Evolutionary conservation across 164 flowering plant genomes (phyloP), one percentile per base, ranked within the genome.

Genomic region (Berberis vulgaris): DNA sequence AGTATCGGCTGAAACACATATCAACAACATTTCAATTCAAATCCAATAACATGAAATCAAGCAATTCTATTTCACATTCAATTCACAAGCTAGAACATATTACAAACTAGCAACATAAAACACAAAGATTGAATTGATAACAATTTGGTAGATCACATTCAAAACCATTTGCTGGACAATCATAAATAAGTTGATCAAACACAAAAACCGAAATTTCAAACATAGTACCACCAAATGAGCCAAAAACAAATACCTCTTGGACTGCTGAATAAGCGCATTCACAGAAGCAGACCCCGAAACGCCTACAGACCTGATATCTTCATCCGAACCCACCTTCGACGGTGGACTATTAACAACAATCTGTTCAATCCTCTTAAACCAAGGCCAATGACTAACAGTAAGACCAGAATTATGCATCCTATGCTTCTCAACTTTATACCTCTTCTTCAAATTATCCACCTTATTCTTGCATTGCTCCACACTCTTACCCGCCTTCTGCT

Each of bases 381-480:
- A 92, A 56, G 87, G 84, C 98, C 98, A 92, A 65, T 89, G 95
- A 64, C 91, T 87, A 2, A 68, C 75, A 2, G 81, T 38, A 38
- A 69, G n/a, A 41, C 95, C 82, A 3, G 87, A 87, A 58, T 69
- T 82, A 62, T 45, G 87, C 88, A 87, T 71, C 76, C 96, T 63
- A 45, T 86, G 93, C 68, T 80, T 70, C 86, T 92, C 96, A 66
- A 88, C 72, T 78, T 92, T 92, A 65, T 84, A 92, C 81, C 98
- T 70, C 80, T 92, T 92, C 88, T 92, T 92, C 82, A 92, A 73
- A 71, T 92, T 92, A 71, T 92, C 98, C 61, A 92, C 87, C 78
- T 92, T 92, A 71, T 92, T 92, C 81, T 92, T 92, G 56, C 98
- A 92, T 84, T 92, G 98, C 74, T 92, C 98, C 54, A 91, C 95